phyloP scores from a whole-genome alignment of 2,329 filamentous ascomycete genomes.

The Trichoderma sp. region DNA sequence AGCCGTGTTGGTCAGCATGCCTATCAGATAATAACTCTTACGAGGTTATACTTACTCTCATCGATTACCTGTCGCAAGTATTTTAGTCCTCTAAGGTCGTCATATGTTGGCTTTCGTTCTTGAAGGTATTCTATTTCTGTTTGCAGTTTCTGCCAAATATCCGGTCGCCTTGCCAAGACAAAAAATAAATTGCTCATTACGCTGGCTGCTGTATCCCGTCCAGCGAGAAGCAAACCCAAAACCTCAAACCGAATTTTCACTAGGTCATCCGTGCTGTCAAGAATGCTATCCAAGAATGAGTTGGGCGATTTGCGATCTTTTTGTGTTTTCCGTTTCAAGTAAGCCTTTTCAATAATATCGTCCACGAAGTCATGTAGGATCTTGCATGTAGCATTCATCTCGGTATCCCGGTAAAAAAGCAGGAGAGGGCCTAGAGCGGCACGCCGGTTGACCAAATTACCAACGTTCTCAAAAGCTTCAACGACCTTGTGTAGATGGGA shows the following conservation, averaged over 20 bases:
- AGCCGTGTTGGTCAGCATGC: no score
- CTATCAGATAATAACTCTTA: background rate
- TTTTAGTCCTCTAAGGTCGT: background rate
- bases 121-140: background rate
- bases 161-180: background rate
- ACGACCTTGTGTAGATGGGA: background rate
- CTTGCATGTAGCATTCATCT: background rate
- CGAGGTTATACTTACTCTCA: background rate
- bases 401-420: background rate
- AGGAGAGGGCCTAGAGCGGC: background rate
- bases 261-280: background rate
- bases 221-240: background rate
- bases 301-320: no score
- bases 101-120: background rate
- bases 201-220: background rate
- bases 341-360: background rate
- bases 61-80: background rate
- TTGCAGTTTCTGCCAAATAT: background rate
- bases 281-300: background rate
- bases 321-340: background rate
- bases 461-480: background rate
- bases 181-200: background rate
- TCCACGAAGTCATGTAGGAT: background rate
- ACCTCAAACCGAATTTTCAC: background rate
- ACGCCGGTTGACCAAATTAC: constrained; percentile 2